Conservation (phyloP, 2,329 filamentous ascomycete genomes). For the Cercospora beticola region DNA sequence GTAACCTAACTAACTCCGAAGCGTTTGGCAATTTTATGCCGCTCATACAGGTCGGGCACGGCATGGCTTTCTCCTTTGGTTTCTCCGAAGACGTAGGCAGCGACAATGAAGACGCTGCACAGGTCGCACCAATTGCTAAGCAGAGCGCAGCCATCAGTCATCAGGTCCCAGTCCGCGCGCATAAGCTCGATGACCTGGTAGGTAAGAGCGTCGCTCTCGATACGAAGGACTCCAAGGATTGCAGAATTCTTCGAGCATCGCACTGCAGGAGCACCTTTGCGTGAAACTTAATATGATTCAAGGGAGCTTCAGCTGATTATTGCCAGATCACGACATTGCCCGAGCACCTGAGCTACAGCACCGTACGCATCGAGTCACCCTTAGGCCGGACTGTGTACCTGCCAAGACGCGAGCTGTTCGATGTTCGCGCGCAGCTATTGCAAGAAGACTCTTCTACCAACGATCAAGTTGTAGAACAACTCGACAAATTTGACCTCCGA, state of each 20-base stretch:
- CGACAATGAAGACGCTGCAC: constrained; percentile 34
- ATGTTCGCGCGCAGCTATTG: constrained; percentile 79
- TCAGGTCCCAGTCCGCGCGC: constrained; percentile 31
- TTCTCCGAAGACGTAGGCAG: constrained; percentile 60
- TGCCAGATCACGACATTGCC: constrained; percentile 60
- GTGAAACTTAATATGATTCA: neutral
- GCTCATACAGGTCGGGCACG: neutral
- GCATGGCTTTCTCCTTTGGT: constrained; percentile 55
- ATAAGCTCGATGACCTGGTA: constrained; percentile 50
- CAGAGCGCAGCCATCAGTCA: constrained; percentile 2
- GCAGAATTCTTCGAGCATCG: neutral
- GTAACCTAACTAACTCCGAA: neutral
- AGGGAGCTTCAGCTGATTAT: neutral
- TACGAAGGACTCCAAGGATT: neutral
- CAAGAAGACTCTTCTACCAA: constrained; percentile 56
- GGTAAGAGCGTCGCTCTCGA: constrained; percentile 32
- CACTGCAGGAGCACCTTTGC: neutral
- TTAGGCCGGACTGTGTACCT: constrained; percentile 56
- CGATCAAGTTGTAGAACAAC: constrained; percentile 55
- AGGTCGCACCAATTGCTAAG: constrained; percentile 1
- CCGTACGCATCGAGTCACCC: constrained; percentile 61
- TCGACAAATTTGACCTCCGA: constrained; percentile 71
- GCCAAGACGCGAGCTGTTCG: constrained; percentile 76
- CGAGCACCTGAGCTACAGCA: constrained; percentile 70
- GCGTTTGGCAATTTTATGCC: neutral